A percentile compares a stretch with the other conserved stretches of the same genome.
phyloP scores from a whole-genome alignment of 73 alveolate genomes.

The Stentor roeselii region DNA sequence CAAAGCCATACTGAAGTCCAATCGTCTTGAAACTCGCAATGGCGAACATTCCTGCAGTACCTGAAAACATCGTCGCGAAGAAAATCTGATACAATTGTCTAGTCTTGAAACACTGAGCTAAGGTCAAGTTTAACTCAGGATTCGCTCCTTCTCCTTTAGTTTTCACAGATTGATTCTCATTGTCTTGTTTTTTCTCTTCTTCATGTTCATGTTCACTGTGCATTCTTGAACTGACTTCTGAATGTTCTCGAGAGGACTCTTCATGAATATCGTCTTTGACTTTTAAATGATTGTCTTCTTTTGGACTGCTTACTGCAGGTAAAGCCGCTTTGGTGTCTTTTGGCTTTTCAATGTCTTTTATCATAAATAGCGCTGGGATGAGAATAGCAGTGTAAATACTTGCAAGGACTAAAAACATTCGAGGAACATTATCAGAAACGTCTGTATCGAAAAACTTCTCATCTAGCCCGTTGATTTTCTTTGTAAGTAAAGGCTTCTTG shows the following conservation, averaged over 20 bases:
- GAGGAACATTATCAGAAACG: constrained; percentile 54
- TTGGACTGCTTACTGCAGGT: no score
- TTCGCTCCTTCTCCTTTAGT: not conserved
- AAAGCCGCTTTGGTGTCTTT: not conserved
- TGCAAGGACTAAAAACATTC: constrained; percentile 30
- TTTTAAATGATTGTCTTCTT: not conserved
- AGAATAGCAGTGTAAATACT: not conserved
- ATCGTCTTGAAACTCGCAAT: not conserved
- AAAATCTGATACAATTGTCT: not conserved
- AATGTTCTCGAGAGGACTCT: not conserved
- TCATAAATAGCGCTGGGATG: not conserved
- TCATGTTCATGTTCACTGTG: not conserved
- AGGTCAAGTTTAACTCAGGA: not conserved
- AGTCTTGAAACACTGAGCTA: not conserved
- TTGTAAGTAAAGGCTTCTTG: constrained; percentile 30
- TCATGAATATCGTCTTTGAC: not conserved
- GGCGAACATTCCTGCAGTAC: not conserved
- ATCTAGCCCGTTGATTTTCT: not conserved
- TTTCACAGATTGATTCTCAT: not conserved
- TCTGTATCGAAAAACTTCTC: constrained; percentile 20
- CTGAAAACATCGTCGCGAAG: not conserved
- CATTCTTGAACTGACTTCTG: not conserved
- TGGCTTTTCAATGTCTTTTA: not conserved
- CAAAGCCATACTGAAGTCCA: not conserved
- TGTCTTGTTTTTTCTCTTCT: not conserved